Percentiles rank a stretch among this genome's conserved stretches.
Conservation (phyloP, 805 yeast genomes). For the Metschnikowia orientalis region DNA sequence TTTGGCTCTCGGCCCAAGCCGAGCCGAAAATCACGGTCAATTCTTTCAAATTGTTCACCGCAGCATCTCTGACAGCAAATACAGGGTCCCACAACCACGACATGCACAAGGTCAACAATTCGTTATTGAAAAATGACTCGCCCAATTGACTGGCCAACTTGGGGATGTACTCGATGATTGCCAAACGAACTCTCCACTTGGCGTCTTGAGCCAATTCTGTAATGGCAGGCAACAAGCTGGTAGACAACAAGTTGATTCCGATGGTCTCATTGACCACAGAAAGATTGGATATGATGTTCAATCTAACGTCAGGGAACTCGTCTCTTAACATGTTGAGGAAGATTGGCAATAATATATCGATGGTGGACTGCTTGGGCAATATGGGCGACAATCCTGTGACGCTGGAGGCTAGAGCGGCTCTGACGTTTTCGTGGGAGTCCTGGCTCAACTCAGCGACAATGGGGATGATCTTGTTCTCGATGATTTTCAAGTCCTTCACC, state of each 20-base stretch:
- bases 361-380: conserved; percentile 78
- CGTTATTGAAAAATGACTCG: conserved; percentile 86
- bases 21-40: conserved; percentile 86
- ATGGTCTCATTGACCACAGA: conserved; percentile 91
- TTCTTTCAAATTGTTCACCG: conserved; percentile 75
- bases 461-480: conserved; percentile 73
- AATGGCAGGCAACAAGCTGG: conserved; percentile 89
- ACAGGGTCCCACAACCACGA: conserved; percentile 99
- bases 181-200: conserved; percentile 96
- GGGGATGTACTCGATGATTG: conserved; percentile 95
- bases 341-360: conserved; percentile 77
- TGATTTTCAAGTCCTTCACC: conserved; percentile 41
- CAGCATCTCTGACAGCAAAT: conserved; percentile 94
- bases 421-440: conserved; percentile 89
- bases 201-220: conserved; percentile 93
- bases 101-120: conserved; percentile 83
- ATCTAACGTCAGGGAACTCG: conserved; percentile 93
- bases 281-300: conserved; percentile 88
- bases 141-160: conserved; percentile 92
- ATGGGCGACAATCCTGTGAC: conserved; percentile 84
- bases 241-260: conserved; percentile 83
- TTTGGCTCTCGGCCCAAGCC: conserved; percentile 85
- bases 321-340: conserved; percentile 92
- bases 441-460: conserved; percentile 76
- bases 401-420: conserved; percentile 87